Evolutionary conservation across 2,329 filamentous ascomycete genomes (phyloP).

Genomic region (Didymosphaeria variabile): DNA sequence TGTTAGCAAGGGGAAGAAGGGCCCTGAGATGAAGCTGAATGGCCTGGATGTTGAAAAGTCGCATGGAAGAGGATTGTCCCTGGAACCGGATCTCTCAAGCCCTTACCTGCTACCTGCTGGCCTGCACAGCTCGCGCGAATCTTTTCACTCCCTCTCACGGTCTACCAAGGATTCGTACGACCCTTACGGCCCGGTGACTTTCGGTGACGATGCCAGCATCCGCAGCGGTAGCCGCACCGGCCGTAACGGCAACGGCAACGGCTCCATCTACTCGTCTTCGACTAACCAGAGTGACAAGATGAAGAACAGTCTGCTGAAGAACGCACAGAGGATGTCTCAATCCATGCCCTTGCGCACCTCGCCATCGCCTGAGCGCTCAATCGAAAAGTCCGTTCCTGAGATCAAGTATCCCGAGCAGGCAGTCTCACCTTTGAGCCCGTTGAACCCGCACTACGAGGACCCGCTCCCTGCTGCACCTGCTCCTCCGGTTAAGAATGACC

Average conservation of each 20-base stretch:
- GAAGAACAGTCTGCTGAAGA: conserved; percentile 62
- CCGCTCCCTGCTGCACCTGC: conserved; percentile 26
- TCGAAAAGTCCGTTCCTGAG: conserved; percentile 42
- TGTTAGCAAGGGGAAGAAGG: conserved; percentile 54
- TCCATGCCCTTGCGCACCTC: conserved; percentile 56
- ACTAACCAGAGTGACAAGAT: conserved; percentile 58
- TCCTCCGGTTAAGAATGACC: conserved; percentile 11
- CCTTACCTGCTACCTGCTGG: conserved; percentile 94
- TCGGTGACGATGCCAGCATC: conserved; percentile 54
- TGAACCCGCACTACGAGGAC: conserved; percentile 37
- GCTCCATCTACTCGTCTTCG: conserved; percentile 62
- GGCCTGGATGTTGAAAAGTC: conserved; percentile 52
- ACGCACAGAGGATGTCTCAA: conserved; percentile 67
- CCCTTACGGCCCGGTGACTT: conserved; percentile 78
- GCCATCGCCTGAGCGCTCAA: conserved; percentile 40
- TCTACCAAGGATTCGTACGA: conserved; percentile 79
- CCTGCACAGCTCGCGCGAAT: conserved; percentile 81
- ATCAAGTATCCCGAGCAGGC: conserved; percentile 47
- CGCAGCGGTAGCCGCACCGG: conserved; percentile 40
- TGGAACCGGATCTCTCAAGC: conserved; percentile 76
- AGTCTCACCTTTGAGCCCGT: conserved; percentile 37
- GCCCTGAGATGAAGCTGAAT: conserved; percentile 68
- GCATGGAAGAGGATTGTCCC: conserved; percentile 62
- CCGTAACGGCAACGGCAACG: conserved; percentile 52
- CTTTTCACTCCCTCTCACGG: conserved; percentile 83